Conservation (phyloP, 2,329 filamentous ascomycete genomes). For the Neophaeococcomyces aloes region DNA sequence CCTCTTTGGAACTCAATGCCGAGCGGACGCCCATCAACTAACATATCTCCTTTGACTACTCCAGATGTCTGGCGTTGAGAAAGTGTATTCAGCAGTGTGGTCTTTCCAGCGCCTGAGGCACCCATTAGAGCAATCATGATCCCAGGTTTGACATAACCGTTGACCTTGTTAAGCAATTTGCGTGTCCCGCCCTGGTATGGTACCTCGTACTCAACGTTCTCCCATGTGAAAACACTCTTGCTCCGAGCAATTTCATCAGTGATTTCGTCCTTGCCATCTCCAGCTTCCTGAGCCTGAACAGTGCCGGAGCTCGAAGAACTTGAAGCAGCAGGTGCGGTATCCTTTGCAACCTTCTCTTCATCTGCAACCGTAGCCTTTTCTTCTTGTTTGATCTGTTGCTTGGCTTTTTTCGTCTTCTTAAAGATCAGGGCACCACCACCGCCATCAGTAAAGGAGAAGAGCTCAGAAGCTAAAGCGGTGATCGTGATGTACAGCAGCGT, state of each 20-base stretch:
- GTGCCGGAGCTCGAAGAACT: slow-evolving; percentile 26
- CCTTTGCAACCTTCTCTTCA: slow-evolving; percentile 42
- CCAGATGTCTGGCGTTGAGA: slow-evolving; percentile 61
- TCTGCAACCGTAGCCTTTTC: slow-evolving; percentile 34
- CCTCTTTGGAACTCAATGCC: slow-evolving; percentile 55
- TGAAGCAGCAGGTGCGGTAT: slow-evolving; percentile 23
- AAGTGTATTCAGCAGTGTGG: slow-evolving; percentile 66
- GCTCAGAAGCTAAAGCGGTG: slow-evolving; percentile 60
- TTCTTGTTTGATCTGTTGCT: slow-evolving; percentile 41
- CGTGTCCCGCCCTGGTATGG: slow-evolving; percentile 53
- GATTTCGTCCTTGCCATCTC: slow-evolving; percentile 29
- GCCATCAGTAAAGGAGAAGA: slow-evolving; percentile 48
- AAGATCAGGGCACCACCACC: slow-evolving; percentile 62
- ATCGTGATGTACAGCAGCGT: slow-evolving; percentile 62
- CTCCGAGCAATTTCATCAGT: slow-evolving; percentile 44
- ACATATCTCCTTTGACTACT: slow-evolving; percentile 56
- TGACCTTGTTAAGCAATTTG: slow-evolving; percentile 57
- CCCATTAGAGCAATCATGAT: slow-evolving; percentile 73
- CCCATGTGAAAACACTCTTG: slow-evolving; percentile 60
- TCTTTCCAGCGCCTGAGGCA: slow-evolving; percentile 72
- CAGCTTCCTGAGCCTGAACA: slow-evolving; percentile 21
- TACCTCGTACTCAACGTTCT: slow-evolving; percentile 61
- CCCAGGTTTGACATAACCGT: slow-evolving; percentile 69
- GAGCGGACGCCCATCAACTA: slow-evolving; percentile 57
- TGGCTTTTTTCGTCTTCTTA: slow-evolving; percentile 55